Evolutionary conservation across 2,329 filamentous ascomycete genomes (phyloP).

Genomic region (Claviceps maximensis): DNA sequence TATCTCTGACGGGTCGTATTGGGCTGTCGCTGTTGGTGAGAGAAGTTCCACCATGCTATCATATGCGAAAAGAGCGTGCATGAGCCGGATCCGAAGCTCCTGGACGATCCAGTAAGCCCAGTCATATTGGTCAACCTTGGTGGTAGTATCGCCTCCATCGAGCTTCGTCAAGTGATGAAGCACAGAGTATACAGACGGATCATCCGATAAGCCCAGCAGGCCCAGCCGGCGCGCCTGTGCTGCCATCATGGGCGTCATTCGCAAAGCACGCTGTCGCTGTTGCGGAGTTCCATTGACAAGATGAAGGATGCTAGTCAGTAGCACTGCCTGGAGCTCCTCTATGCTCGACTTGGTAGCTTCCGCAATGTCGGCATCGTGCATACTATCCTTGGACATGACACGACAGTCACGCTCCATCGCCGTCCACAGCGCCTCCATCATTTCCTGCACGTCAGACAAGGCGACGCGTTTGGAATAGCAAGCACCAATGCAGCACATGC

Average conservation of each 20-base stretch:
- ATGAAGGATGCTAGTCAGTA: constrained; percentile 48
- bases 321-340: constrained; percentile 55
- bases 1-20: constrained; percentile 52
- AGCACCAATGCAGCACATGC: constrained; percentile 61
- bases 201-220: constrained; percentile 36
- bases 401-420: constrained; percentile 45
- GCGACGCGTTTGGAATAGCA: constrained; percentile 56
- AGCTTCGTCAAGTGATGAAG: constrained; percentile 53
- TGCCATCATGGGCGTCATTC: constrained; percentile 43
- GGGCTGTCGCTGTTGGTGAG: constrained; percentile 51
- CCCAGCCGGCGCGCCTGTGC: constrained; percentile 42
- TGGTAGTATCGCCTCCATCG: constrained; percentile 28
- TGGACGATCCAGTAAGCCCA: constrained; percentile 59
- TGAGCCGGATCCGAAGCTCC: constrained; percentile 51
- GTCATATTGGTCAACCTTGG: constrained; percentile 17
- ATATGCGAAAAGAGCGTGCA: constrained; percentile 51
- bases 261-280: constrained; percentile 50
- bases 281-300: constrained; percentile 57
- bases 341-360: constrained; percentile 28
- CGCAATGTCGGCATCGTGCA: constrained; percentile 12
- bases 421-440: constrained; percentile 50
- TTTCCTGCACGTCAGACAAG: constrained; percentile 47
- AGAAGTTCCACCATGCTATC: constrained; percentile 56
- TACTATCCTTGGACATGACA: constrained; percentile 22
- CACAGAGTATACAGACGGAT: constrained; percentile 30